These are phyloP conservation scores for Mucor sp. DNA, from an alignment of 371 early-diverging fungal genomes.

Conservation along the genomic window DNA sequence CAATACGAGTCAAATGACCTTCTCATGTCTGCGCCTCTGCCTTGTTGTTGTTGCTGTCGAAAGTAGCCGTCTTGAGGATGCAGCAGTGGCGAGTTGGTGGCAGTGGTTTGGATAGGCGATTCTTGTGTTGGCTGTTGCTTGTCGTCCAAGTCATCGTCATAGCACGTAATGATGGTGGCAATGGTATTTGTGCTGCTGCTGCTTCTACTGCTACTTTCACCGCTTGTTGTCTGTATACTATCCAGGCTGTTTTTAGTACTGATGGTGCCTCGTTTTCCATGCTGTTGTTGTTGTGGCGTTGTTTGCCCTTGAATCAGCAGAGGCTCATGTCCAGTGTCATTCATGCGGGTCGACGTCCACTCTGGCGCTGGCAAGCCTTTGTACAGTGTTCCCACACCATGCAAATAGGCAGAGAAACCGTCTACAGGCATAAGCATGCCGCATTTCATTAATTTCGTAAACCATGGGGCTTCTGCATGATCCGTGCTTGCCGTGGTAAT, in stretches of 20 bases:
- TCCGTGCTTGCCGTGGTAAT: background rate
- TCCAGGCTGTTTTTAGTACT: background rate
- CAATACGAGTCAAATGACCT: conserved; percentile 25
- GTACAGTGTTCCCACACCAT: conserved; percentile 18
- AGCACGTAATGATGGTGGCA: conserved; percentile 19
- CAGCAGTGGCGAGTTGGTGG: background rate
- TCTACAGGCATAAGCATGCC: conserved; percentile 4
- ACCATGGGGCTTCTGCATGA: background rate
- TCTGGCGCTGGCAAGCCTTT: conserved; percentile 12
- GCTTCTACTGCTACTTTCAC: background rate
- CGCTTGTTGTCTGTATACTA: background rate
- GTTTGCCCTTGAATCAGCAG: background rate
- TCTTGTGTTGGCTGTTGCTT: background rate
- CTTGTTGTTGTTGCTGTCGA: background rate
- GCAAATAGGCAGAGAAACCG: conserved; percentile 20
- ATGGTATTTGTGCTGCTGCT: conserved; percentile 9
- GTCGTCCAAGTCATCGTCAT: conserved; percentile 6
- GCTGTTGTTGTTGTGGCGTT: background rate
- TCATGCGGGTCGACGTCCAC: conserved; percentile 4
- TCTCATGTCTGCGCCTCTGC: background rate
- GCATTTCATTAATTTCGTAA: background rate
- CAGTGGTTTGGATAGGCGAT: background rate
- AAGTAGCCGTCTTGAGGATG: background rate
- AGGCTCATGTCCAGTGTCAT: conserved; percentile 9
- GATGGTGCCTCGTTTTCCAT: background rate